Evolutionary conservation across 2,329 filamentous ascomycete species (phyloP).

Genomic region (Rhinocladiella mackenziei): DNA sequence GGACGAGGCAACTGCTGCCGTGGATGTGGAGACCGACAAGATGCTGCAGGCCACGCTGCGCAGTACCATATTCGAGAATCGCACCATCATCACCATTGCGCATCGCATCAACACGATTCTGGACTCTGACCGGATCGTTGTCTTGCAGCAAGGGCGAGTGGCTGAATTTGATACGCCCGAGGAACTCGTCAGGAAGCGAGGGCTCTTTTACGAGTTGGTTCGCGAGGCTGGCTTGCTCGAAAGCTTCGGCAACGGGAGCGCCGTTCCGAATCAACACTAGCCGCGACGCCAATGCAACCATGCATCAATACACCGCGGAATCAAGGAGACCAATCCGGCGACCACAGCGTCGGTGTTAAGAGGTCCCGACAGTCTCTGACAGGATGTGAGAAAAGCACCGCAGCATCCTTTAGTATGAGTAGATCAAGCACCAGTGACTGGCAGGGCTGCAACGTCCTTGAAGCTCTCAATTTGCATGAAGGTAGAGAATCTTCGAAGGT

Average conservation of each 20-base stretch:
- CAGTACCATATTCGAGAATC: slow-evolving; percentile 71
- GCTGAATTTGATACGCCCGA: slow-evolving; percentile 87
- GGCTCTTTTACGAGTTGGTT: slow-evolving; percentile 84
- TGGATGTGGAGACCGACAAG: slow-evolving; percentile 65
- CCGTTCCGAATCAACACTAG: slow-evolving; percentile 12
- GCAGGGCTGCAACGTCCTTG: too few species aligned
- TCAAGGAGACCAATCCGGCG: background rate
- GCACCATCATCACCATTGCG: slow-evolving; percentile 96
- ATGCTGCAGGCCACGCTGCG: slow-evolving; percentile 61
- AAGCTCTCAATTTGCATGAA: too few species aligned
- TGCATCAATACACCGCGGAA: background rate
- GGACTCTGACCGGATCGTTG: slow-evolving; percentile 81
- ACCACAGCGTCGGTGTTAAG: background rate
- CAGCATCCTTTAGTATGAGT: too few species aligned
- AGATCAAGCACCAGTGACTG: too few species aligned
- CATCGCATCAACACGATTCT: slow-evolving; percentile 98
- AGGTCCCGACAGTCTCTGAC: too few species aligned
- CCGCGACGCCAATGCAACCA: background rate
- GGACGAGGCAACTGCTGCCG: slow-evolving; percentile 88
- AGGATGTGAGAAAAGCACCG: too few species aligned
- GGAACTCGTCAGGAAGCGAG: slow-evolving; percentile 68
- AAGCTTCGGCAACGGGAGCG: slow-evolving; percentile 35
- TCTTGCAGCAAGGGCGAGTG: slow-evolving; percentile 84
- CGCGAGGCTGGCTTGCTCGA: slow-evolving; percentile 78
- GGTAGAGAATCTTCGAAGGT: too few species aligned